Conservation (phyloP, 805 yeast genomes). For the Maudiozyma turicensis region DNA sequence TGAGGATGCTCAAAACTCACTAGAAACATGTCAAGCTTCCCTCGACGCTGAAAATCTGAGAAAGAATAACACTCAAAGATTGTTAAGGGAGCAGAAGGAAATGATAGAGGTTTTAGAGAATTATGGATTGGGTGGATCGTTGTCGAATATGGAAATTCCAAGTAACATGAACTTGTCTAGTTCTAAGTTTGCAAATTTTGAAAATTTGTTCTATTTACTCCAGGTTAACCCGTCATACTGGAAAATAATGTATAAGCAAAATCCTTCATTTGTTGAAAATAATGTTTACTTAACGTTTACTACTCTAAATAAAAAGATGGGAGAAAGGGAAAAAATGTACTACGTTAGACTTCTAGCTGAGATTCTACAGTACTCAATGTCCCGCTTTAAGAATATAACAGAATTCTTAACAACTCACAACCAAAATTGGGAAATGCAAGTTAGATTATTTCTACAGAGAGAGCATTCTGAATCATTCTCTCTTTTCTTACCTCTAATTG, state of each 20-base stretch:
- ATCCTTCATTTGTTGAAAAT: conserved; percentile 22
- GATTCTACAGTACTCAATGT: conserved; percentile 35
- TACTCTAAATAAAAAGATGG: conserved; percentile 25
- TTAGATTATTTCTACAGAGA: conserved; percentile 32
- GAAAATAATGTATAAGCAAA: conserved; percentile 39
- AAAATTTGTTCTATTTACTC: conserved; percentile 66
- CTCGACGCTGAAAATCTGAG: conserved; percentile 60
- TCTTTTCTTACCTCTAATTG: conserved; percentile 33
- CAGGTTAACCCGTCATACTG: conserved; percentile 79
- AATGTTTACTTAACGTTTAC: conserved; percentile 24
- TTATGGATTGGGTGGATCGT: conserved; percentile 37
- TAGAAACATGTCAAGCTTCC: conserved; percentile 57
- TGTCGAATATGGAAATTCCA: background rate
- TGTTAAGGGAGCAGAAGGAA: conserved; percentile 65
- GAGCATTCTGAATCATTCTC: conserved; percentile 26
- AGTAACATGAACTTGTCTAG: conserved; percentile 6
- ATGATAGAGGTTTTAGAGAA: conserved; percentile 70
- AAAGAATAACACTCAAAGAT: conserved; percentile 64
- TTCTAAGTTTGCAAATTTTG: conserved; percentile 36
- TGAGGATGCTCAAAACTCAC: conserved; percentile 60
- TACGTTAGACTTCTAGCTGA: conserved; percentile 48
- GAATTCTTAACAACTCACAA: conserved; percentile 22
- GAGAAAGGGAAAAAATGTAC: conserved; percentile 58
- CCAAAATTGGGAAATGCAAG: conserved; percentile 36
- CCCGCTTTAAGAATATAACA: conserved; percentile 14